Percentiles rank a stretch among this genome's conserved stretches.
Evolutionary conservation across 139 green algal species (phyloP).

Genomic region (Haematococcus sp.): DNA sequence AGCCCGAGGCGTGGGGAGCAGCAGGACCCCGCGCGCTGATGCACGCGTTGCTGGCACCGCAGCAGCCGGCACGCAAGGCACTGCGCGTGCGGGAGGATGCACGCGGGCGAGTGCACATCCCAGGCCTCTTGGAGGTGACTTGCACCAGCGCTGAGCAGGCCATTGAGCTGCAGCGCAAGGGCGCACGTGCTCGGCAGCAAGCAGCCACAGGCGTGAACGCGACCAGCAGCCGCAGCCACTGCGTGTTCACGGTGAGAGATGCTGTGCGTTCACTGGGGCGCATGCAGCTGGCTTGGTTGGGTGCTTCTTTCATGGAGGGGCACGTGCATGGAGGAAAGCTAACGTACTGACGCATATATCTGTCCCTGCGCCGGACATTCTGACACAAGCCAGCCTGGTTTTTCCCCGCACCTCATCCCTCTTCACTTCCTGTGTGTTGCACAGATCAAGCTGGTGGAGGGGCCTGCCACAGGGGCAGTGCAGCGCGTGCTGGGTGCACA

Average conservation of each 20-base stretch:
- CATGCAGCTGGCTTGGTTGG: no score
- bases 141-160: conserved; percentile 41
- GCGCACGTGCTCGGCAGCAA: conserved; percentile 41
- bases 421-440: no score
- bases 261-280: no score
- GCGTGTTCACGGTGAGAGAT: conserved; percentile 65
- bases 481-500: no score
- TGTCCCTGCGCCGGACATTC: no score
- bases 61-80: not conserved
- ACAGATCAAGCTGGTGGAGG: not conserved
- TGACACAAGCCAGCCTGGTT: no score
- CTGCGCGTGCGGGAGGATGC: conserved; percentile 61
- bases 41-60: not conserved
- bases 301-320: no score
- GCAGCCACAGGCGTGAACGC: conserved; percentile 69
- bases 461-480: not conserved
- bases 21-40: not conserved
- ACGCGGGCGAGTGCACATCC: conserved; percentile 1
- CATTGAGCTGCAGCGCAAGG: conserved; percentile 40
- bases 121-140: conserved; percentile 26
- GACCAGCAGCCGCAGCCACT: conserved; percentile 69
- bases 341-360: no score
- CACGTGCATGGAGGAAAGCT: no score
- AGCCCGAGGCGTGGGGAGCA: not conserved
- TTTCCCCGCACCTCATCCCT: no score